Evolutionary conservation across 1,284 basidiomycete genomes (phyloP).

Genomic region (Trametes versicolor): DNA sequence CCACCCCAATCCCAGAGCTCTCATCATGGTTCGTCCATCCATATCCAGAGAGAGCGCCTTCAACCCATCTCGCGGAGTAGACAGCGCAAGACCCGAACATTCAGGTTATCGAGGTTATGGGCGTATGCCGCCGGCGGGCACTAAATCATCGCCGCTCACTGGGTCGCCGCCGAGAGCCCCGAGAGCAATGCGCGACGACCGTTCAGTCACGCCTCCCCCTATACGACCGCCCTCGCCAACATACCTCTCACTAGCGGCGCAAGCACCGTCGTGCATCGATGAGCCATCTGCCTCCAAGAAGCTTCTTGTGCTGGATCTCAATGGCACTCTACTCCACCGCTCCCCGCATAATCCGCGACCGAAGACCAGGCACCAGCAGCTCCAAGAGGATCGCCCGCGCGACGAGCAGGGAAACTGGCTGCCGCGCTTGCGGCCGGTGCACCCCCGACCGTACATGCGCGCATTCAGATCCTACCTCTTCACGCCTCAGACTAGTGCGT

Average conservation of each 20-base stretch:
- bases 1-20: conserved; percentile 25
- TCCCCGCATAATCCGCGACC: conserved; percentile 49
- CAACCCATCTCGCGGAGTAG: conserved; percentile 23
- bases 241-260: conserved; percentile 42
- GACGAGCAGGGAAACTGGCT: conserved; percentile 29
- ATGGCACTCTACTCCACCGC: conserved; percentile 83
- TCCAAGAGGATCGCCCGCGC: conserved; percentile 22
- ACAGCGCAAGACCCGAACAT: neutral
- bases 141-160: neutral
- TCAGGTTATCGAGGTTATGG: neutral
- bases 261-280: conserved; percentile 40
- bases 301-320: conserved; percentile 84
- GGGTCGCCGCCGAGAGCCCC: conserved; percentile 25
- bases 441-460: conserved; percentile 75
- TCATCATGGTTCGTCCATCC: conserved; percentile 29
- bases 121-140: neutral
- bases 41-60: conserved; percentile 7
- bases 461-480: conserved; percentile 74
- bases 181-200: conserved; percentile 19
- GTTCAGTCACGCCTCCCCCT: conserved; percentile 39
- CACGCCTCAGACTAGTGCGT: conserved; percentile 59
- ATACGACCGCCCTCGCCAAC: conserved; percentile 39
- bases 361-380: conserved; percentile 32
- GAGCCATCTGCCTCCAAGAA: conserved; percentile 59
- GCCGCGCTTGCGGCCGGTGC: conserved; percentile 53